Percentiles rank a stretch among this genome's conserved stretches.
Conservation (phyloP, 768 basidiomycete genomes). For the Collybia sp. region DNA sequence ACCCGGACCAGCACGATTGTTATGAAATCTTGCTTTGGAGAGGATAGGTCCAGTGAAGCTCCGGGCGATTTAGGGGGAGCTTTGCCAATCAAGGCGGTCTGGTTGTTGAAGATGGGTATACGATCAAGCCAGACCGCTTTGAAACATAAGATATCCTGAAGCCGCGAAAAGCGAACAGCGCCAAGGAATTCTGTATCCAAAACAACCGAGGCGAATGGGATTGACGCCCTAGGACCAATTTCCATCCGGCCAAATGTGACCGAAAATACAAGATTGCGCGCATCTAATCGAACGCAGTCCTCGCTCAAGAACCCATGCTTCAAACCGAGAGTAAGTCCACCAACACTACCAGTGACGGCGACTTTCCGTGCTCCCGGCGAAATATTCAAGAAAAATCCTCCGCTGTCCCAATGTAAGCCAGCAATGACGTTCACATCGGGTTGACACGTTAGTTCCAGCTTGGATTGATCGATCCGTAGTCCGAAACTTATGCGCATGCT, state of each 20-base stretch:
- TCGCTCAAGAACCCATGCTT: constrained; percentile 85
- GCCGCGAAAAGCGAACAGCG: constrained; percentile 73
- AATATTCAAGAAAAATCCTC: constrained; percentile 80
- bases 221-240: constrained; percentile 23
- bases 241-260: constrained; percentile 59
- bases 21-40: constrained; percentile 40
- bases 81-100: constrained; percentile 19
- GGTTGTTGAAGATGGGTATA: constrained; percentile 67
- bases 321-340: constrained; percentile 75
- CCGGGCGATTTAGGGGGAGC: constrained; percentile 13
- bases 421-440: constrained; percentile 93
- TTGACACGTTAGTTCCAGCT: constrained; percentile 79
- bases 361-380: constrained; percentile 70
- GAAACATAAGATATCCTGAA: constrained; percentile 92
- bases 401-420: constrained; percentile 89
- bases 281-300: constrained; percentile 75
- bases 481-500: constrained; percentile 78
- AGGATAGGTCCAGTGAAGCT: constrained; percentile 11
- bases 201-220: constrained; percentile 64
- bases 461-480: constrained; percentile 88
- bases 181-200: constrained; percentile 85
- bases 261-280: constrained; percentile 78
- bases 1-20: constrained; percentile 67
- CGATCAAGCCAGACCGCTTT: constrained; percentile 93
- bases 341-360: constrained; percentile 74